Conservation (phyloP, 2,329 filamentous ascomycete species). For the Aspergillus cejpii region DNA sequence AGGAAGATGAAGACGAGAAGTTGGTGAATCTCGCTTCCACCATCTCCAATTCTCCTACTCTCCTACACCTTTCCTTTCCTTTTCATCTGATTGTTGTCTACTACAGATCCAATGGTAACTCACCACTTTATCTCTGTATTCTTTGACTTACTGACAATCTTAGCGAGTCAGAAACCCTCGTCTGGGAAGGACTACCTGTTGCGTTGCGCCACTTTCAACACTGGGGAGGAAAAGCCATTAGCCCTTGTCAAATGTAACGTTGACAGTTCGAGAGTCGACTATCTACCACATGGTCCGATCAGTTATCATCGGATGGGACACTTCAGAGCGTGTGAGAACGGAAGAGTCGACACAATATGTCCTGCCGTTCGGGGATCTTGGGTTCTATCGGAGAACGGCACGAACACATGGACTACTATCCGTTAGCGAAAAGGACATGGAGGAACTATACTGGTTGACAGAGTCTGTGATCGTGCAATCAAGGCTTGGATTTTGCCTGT, state of each 20-base stretch:
- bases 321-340: not conserved
- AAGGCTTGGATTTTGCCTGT: not conserved
- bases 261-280: not conserved
- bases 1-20: not conserved
- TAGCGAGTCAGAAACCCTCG: not conserved
- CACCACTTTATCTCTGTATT: constrained; percentile 4
- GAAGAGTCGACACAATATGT: not conserved
- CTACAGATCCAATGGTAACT: constrained; percentile 7
- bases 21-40: too few relatives aligned
- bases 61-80: too few relatives aligned
- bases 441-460: not conserved
- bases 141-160: not conserved
- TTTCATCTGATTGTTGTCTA: not conserved
- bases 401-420: not conserved
- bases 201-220: not conserved
- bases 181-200: not conserved
- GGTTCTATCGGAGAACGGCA: not conserved
- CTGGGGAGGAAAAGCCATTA: not conserved
- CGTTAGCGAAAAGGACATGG: not conserved
- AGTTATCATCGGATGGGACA: not conserved
- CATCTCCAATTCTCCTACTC: too few relatives aligned
- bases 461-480: not conserved
- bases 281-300: not conserved
- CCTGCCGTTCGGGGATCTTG: not conserved
- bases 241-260: not conserved